Evolutionary conservation across 2,329 filamentous ascomycete species (phyloP).

Genomic region (Huntiella decipiens): DNA sequence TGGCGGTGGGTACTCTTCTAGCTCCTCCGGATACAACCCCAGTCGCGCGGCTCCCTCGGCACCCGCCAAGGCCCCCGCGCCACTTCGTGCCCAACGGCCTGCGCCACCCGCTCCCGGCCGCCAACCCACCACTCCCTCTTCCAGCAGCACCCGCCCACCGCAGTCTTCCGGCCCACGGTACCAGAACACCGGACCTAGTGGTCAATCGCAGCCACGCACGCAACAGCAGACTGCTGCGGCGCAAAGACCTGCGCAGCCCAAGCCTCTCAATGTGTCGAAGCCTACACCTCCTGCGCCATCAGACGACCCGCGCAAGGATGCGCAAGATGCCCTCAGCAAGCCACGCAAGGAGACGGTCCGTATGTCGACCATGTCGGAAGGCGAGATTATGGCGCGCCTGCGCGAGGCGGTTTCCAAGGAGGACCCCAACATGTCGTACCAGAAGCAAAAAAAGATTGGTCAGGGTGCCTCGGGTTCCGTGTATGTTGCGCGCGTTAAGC

Average conservation of each 20-base stretch:
- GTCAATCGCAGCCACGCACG: constrained; percentile 3
- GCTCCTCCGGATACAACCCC: constrained; percentile 55
- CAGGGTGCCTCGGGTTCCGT: constrained; percentile 96
- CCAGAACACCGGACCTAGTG: constrained; percentile 21
- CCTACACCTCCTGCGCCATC: constrained; percentile 28
- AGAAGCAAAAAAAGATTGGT: constrained; percentile 99
- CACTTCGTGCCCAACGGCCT: constrained; percentile 52
- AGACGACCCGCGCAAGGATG: constrained; percentile 60
- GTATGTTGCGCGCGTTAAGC: constrained; percentile 90
- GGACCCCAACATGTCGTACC: constrained; percentile 85
- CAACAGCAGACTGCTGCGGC: constrained; percentile 25
- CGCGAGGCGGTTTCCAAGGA: constrained; percentile 91
- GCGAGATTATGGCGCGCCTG: constrained; percentile 89
- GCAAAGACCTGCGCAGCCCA: constrained; percentile 45
- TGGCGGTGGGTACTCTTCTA: constrained; percentile 26
- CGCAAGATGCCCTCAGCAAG: constrained; percentile 76
- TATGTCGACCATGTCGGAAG: constrained; percentile 97
- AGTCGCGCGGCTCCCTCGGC: constrained; percentile 67
- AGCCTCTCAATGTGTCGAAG: constrained; percentile 64
- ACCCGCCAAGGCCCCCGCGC: constrained; percentile 38
- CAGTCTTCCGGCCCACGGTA: constrained; percentile 35
- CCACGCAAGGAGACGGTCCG: constrained; percentile 80
- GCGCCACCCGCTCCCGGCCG: constrained; percentile 49
- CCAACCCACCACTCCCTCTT: not conserved
- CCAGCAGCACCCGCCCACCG: constrained; percentile 5